Evolutionary conservation across 1,284 basidiomycete genomes (phyloP).

Genomic region (Pseudozyma hubeiensis): DNA sequence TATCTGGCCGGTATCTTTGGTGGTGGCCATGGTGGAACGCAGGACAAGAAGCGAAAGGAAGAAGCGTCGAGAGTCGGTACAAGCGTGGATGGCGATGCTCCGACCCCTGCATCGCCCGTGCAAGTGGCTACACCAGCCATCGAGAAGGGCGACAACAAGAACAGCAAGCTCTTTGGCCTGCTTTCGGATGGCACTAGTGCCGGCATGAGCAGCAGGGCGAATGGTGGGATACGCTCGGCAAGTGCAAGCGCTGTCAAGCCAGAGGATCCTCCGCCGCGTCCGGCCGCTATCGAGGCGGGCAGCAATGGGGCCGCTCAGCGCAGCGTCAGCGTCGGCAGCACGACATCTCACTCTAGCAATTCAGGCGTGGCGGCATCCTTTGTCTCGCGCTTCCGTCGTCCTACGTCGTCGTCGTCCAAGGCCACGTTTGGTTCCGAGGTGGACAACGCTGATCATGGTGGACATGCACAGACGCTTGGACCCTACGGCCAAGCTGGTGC

Average conservation of each 20-base stretch:
- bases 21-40: slow-evolving; percentile 24
- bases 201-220: slow-evolving; percentile 8
- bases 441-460: neutral
- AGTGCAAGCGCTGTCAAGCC: neutral
- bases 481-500: neutral
- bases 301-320: slow-evolving; percentile 23
- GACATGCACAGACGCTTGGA: slow-evolving; percentile 1
- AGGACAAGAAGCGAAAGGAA: slow-evolving; percentile 28
- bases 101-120: neutral
- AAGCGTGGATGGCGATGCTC: neutral
- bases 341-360: slow-evolving; percentile 18
- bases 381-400: slow-evolving; percentile 49
- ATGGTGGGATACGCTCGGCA: slow-evolving; percentile 1
- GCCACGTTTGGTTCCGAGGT: neutral
- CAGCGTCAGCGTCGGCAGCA: slow-evolving; percentile 29
- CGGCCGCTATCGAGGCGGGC: neutral
- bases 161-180: slow-evolving; percentile 20
- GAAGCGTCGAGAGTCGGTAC: neutral
- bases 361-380: slow-evolving; percentile 34
- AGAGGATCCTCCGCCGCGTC: slow-evolving; percentile 1
- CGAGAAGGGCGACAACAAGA: slow-evolving; percentile 18
- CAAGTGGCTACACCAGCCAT: neutral
- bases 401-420: slow-evolving; percentile 39
- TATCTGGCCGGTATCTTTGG: slow-evolving; percentile 59
- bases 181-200: slow-evolving; percentile 10